Conservation (phyloP, 192 early-diverging fungal genomes). For the Phycomyces blakesleeanus region DNA sequence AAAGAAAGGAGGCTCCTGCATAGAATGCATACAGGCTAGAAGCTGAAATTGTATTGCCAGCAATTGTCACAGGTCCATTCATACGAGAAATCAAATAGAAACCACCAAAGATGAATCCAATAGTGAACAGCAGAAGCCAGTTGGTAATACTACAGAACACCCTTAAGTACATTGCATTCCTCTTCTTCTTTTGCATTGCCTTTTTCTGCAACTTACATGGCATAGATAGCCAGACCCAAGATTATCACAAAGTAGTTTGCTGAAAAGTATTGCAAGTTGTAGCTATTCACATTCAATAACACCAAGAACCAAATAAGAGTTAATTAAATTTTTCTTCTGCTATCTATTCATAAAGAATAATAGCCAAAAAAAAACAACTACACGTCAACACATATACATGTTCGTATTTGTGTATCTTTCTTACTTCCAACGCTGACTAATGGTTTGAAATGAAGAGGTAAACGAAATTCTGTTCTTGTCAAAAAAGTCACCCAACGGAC, state of each 20-base stretch:
- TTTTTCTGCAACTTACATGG: constrained; percentile 38
- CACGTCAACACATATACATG: too few relatives aligned
- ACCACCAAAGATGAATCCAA: constrained; percentile 45
- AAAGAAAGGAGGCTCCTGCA: constrained; percentile 38
- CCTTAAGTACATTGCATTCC: not conserved
- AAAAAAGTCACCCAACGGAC: constrained; percentile 53
- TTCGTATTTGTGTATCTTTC: not conserved
- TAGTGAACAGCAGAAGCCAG: constrained; percentile 44
- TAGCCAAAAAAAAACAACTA: not conserved
- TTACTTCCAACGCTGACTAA: constrained; percentile 37
- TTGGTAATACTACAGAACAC: constrained; percentile 44
- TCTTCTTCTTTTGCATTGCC: not conserved
- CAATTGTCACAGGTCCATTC: constrained; percentile 39
- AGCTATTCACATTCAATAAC: constrained; percentile 32
- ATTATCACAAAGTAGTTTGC: constrained; percentile 58
- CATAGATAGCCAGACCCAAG: constrained; percentile 50
- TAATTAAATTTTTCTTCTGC: too few relatives aligned
- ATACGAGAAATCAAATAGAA: constrained; percentile 46
- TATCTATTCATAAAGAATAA: too few relatives aligned
- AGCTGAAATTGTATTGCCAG: constrained; percentile 28
- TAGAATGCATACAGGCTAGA: constrained; percentile 44
- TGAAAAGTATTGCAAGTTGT: constrained; percentile 58
- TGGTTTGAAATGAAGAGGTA: constrained; percentile 35
- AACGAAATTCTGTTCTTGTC: constrained; percentile 50
- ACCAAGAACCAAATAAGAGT: too few relatives aligned